Conservation (phyloP, 2,329 filamentous ascomycete genomes). For the Trichoderma hamatum region DNA sequence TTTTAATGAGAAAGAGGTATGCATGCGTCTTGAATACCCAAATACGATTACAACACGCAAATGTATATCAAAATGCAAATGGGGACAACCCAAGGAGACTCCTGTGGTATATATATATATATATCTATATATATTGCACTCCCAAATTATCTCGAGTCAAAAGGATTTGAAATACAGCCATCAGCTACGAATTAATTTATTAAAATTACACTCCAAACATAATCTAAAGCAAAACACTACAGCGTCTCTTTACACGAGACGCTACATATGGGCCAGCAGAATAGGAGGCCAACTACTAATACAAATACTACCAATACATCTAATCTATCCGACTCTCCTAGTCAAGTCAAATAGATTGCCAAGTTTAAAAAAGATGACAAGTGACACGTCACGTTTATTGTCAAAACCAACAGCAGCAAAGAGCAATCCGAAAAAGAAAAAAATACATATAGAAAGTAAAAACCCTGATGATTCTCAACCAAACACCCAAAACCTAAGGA, state of each 20-base stretch:
- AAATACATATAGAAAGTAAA: slow-evolving; percentile 1
- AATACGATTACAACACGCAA: too few species aligned
- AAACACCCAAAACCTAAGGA: slow-evolving; percentile 9
- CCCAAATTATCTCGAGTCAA: too few species aligned
- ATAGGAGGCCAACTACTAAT: neutral
- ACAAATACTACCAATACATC: slow-evolving; percentile 16
- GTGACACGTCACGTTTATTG: slow-evolving; percentile 21
- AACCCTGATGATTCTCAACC: neutral
- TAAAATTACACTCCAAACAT: neutral
- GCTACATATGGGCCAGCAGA: neutral
- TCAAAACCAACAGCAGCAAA: neutral
- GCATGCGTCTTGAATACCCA: too few species aligned
- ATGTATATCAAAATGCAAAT: too few species aligned
- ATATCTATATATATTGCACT: too few species aligned
- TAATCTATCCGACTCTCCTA: slow-evolving; percentile 1
- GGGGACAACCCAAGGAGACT: too few species aligned
- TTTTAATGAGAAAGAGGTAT: too few species aligned
- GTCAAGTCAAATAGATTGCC: slow-evolving; percentile 7
- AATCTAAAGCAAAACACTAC: neutral
- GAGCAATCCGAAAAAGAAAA: neutral
- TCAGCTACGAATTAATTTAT: neutral
- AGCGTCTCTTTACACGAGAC: neutral
- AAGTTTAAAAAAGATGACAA: neutral
- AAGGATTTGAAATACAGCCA: neutral
- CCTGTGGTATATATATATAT: too few species aligned